Base-by-base conservation (phyloP, 2,329 filamentous ascomycete genomes). In the Fusarium devonianum region DNA sequence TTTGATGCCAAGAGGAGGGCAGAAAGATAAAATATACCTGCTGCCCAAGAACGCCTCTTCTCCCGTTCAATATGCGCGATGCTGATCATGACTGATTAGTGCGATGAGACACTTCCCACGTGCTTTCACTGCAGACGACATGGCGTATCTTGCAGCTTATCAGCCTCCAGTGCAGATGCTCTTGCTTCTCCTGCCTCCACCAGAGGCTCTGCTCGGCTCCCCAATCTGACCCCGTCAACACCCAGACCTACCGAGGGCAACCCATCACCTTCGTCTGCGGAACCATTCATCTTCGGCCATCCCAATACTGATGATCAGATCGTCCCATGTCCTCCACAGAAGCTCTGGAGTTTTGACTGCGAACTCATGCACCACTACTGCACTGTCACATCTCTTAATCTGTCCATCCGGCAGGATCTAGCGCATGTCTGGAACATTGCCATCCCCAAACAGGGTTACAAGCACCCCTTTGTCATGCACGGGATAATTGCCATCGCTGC, bases 301-400 rank as follows among this genome's bases (percentile, higher is more conserved):
- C 36, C 55, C 5, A 48, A 32, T 19, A 43, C 45, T 6, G 42
- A 46, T 13, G 60, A 65, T 17, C 49, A 58, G 33, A 64, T 63
- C 17, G 54, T 61, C 11, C 64, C 64, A 3, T 63, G 60, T 18
- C 51, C 64, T 11, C 51, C 59, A 7, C 52, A 62, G 5, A 61
- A 66, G 23, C 50, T 63, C 21, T 49, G 53, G 53, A 41, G 45
- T 16, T 54, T 52, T 12, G 61, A 62, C 21, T 49, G 68, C 16
- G 68, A 70, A 33, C 56, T 70, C 13, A 67, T 70, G 62, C 67
- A 70, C 22, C 67, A 70, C 34, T 70, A 59, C 37, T 55, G 58
- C 39, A 67, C 65, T 4, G 36, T 62, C 3, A 69, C 68, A 1
- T 60, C 56, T 6, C 33, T 61, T 16, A 62, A 54, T 1, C 14